Conservation (phyloP, 139 green algal species). For the Haematococcus lacustris region DNA sequence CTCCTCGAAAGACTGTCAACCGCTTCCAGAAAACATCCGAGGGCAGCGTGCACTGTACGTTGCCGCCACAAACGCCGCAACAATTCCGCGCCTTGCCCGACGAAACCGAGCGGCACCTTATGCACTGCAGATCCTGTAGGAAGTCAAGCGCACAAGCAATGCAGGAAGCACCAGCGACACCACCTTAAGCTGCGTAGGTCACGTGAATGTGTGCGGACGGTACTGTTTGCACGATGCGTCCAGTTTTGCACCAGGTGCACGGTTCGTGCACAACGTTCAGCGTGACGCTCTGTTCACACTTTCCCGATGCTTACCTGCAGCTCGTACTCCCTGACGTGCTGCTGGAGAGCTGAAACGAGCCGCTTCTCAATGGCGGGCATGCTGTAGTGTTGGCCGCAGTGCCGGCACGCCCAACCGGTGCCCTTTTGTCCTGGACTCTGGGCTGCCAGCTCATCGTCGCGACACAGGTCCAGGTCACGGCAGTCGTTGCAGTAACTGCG, state of each 20-base stretch:
- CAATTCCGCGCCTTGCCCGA: conserved; percentile 36
- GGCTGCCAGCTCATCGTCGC: conserved; percentile 59
- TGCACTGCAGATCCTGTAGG: conserved; percentile 80
- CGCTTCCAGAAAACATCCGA: conserved; percentile 15
- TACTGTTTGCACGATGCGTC: no score
- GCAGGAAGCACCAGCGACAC: no score
- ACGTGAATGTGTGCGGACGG: no score
- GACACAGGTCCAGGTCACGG: conserved; percentile 85
- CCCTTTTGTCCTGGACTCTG: neutral
- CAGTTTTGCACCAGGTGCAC: no score
- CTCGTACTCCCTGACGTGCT: conserved; percentile 54
- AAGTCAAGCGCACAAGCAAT: no score
- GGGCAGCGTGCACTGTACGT: conserved; percentile 37
- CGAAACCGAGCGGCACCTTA: conserved; percentile 22
- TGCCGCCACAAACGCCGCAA: conserved; percentile 60
- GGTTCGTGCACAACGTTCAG: no score
- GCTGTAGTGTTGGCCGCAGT: conserved; percentile 42
- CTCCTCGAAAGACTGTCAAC: conserved; percentile 53
- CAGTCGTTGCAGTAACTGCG: conserved; percentile 80
- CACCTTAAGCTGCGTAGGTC: no score
- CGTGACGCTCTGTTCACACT: no score
- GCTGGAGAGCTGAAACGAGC: conserved; percentile 47
- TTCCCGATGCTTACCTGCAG: no score
- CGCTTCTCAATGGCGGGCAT: conserved; percentile 53
- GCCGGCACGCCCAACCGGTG: conserved; percentile 12